Conservation (phyloP, 2,329 filamentous ascomycete species). For the Neonectria faginata region DNA sequence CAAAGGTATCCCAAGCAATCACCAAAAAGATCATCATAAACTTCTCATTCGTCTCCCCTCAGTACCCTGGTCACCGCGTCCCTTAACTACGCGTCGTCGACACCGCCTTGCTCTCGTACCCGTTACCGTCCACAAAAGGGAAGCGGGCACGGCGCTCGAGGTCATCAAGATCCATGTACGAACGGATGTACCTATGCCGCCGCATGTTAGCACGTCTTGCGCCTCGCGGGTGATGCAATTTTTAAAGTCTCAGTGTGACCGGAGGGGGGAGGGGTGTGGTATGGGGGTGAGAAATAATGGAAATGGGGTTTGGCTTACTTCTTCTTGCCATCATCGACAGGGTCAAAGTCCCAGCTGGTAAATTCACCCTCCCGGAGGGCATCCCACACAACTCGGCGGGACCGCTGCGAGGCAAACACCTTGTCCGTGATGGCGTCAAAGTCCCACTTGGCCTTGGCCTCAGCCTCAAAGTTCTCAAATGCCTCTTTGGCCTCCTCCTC, state of each 20-base stretch:
- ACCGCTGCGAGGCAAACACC: conserved; percentile 82
- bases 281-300: conserved; percentile 29
- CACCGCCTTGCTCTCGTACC: conserved; percentile 59
- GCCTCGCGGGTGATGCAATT: conserved; percentile 45
- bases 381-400: conserved; percentile 81
- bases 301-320: conserved; percentile 61
- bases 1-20: conserved; percentile 21
- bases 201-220: conserved; percentile 46
- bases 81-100: conserved; percentile 49
- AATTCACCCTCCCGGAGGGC: conserved; percentile 81
- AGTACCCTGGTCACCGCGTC: background rate
- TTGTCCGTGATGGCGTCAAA: conserved; percentile 80
- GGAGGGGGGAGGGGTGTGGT: background rate
- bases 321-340: conserved; percentile 74
- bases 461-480: conserved; percentile 76
- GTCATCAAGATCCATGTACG: conserved; percentile 82
- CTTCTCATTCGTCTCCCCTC: conserved; percentile 7
- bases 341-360: conserved; percentile 88
- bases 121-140: conserved; percentile 71
- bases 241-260: conserved; percentile 26
- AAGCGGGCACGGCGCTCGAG: conserved; percentile 81
- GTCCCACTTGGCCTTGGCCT: conserved; percentile 83
- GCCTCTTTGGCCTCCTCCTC: conserved; percentile 61
- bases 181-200: conserved; percentile 81
- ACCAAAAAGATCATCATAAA: conserved; percentile 6